phyloP scores from a whole-genome alignment of 345 rosid genomes.

The Populus deltoides region DNA sequence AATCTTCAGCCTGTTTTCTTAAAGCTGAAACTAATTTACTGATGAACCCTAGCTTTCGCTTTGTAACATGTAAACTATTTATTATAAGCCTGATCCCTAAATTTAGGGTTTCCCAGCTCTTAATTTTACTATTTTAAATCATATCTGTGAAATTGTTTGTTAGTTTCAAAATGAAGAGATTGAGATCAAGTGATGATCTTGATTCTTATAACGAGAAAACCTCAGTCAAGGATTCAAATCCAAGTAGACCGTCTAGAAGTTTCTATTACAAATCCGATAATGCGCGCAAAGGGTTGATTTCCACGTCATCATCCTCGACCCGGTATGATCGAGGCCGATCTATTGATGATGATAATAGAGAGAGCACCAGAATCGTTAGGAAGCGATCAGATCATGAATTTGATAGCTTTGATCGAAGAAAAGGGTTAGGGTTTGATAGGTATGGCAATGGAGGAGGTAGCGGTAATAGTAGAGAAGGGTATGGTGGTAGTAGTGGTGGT shows the following conservation, averaged over 20 bases:
- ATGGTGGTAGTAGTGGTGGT: constrained; percentile 16
- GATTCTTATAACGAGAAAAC: constrained; percentile 52
- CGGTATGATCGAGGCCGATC: constrained; percentile 69
- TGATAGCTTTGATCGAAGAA: constrained; percentile 57
- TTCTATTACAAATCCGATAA: constrained; percentile 49
- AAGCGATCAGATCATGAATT: constrained; percentile 68
- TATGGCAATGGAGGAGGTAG: constrained; percentile 41
- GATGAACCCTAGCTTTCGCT: not conserved
- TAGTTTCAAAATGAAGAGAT: constrained; percentile 54
- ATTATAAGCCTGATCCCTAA: not conserved
- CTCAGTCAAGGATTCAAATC: constrained; percentile 43
- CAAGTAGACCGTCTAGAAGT: constrained; percentile 53
- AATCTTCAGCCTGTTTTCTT: not conserved
- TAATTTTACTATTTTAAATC: not conserved
- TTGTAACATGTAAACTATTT: not conserved
- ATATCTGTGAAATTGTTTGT: not conserved
- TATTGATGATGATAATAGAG: constrained; percentile 38
- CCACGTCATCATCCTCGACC: constrained; percentile 47
- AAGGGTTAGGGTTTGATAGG: constrained; percentile 53
- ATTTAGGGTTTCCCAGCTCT: constrained; percentile 1
- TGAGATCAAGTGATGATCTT: constrained; percentile 82
- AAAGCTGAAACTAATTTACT: not conserved
- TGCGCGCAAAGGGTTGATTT: constrained; percentile 48
- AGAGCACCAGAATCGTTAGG: constrained; percentile 44
- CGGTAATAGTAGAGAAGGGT: constrained; percentile 25